phyloP scores from a whole-genome alignment of 805 yeast species.

The Candida stauntonica region DNA sequence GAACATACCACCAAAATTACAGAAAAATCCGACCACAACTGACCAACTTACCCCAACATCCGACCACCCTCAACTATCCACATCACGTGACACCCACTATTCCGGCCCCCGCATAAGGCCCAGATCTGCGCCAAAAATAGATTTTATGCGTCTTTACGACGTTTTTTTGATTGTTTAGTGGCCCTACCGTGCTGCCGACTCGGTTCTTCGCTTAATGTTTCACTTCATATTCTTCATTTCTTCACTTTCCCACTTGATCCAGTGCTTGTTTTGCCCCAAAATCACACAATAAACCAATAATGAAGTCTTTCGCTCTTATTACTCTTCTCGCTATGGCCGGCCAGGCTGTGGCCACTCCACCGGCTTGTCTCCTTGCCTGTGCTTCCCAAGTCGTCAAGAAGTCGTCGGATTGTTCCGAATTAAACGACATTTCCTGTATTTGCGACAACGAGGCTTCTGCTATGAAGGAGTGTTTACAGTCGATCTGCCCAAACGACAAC shows the following conservation, averaged over 20 bases:
- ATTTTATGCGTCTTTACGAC: not conserved
- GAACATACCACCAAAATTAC: too few relatives aligned
- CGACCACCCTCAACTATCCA: too few relatives aligned
- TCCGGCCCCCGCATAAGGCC: not conserved
- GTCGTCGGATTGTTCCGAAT: conserved; percentile 49
- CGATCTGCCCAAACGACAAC: conserved; percentile 63
- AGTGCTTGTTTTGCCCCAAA: not conserved
- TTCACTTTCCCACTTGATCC: not conserved
- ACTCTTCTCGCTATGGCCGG: conserved; percentile 19
- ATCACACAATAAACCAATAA: not conserved
- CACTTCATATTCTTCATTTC: not conserved
- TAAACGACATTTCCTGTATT: conserved; percentile 64
- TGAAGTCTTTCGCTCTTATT: conserved; percentile 15
- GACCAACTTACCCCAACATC: not conserved
- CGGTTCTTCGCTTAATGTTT: not conserved
- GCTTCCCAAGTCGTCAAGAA: conserved; percentile 61
- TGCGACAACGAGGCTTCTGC: conserved; percentile 53
- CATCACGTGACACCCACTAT: not conserved
- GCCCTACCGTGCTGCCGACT: not conserved
- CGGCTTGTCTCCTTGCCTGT: conserved; percentile 91
- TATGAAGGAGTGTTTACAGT: conserved; percentile 58
- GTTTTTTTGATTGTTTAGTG: too few relatives aligned
- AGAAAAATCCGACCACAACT: not conserved
- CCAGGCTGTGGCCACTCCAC: conserved; percentile 58
- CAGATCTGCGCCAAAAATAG: not conserved